Base-by-base conservation (phyloP, 2,329 filamentous ascomycete genomes). In the Hypoxylon sp. region DNA sequence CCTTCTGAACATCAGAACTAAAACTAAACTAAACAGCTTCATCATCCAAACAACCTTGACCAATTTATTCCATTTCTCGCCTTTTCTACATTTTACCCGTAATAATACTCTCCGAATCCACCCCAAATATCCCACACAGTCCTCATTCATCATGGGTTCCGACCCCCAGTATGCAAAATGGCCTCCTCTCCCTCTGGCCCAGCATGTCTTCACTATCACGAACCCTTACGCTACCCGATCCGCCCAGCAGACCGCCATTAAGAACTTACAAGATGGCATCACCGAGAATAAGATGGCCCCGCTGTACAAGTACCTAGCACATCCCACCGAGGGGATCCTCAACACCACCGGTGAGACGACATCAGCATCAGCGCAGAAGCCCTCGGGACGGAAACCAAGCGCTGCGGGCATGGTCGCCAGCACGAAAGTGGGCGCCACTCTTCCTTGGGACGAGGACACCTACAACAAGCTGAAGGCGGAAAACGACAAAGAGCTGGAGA, bases 391-490 rank as follows among this genome's bases (percentile, higher is more conserved):
- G 71, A 88, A 88, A 75, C 84, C 81, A 62, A 85, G 90, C 72
- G 77, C 84, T 49, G 85, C 84, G 31, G 88, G 87, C 68, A 84
- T 95, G 80, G 80, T 94, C 59, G 88, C 90, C 48, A 87, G 83
- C 66, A 87, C 84, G 73, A 78, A 83, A 20, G 76, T 81, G 17
- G 83, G 79, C 55, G 80, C 90, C 31, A 86, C 83, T 63, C 78
- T 97, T 48, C 83, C 90, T 0, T 99, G 94, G 94, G 91, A 99
- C 67, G 92, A 97, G 75, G 80, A 82, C 16, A 76, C 96, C 54
- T 97, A 97, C 70, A 82, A 89, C 66, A 81, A 83, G 69, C 75
- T 94, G 60, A 84, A 87, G 71, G 83, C 83, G 59, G 87, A 90
- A 59, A 94, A 94, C 65, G 88, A 90, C 63, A 81, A 83, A 66